Conservation (phyloP, 1,139 yeast species). For the Hemisphaericaspora subhashii region DNA sequence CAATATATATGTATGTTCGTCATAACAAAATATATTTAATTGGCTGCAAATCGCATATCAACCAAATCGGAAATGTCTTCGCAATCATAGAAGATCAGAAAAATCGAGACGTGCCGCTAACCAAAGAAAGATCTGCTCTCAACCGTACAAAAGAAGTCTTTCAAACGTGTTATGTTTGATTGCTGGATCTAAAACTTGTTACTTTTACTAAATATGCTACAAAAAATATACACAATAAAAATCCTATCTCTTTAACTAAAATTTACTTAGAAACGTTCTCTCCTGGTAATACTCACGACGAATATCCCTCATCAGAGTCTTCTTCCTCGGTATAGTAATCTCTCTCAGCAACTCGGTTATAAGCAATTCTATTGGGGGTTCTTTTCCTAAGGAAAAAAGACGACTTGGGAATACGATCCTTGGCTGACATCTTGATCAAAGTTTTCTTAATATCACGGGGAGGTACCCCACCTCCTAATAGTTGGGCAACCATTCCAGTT, state of each 20-base stretch:
- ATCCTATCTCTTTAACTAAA: background rate
- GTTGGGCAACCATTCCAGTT: slow-evolving; percentile 68
- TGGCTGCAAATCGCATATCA: background rate
- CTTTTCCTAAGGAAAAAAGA: slow-evolving; percentile 30
- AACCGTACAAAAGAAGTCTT: too few relatives aligned
- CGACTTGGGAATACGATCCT: slow-evolving; percentile 34
- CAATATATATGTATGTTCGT: too few relatives aligned
- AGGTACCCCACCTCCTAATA: slow-evolving; percentile 58
- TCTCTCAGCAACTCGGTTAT: slow-evolving; percentile 25
- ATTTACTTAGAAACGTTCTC: slow-evolving; percentile 2
- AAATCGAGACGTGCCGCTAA: too few relatives aligned
- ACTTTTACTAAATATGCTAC: too few relatives aligned
- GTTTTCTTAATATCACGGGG: slow-evolving; percentile 38
- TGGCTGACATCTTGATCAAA: slow-evolving; percentile 38
- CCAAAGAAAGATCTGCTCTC: too few relatives aligned
- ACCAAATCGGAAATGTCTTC: background rate
- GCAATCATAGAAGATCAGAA: too few relatives aligned
- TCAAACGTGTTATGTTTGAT: too few relatives aligned
- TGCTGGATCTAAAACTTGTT: too few relatives aligned
- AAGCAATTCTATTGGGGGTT: slow-evolving; percentile 44
- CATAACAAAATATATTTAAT: too few relatives aligned
- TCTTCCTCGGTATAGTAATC: slow-evolving; percentile 12
- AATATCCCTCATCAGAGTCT: slow-evolving; percentile 2
- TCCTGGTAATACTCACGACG: too few relatives aligned
- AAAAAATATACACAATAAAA: too few relatives aligned